phyloP scores from a whole-genome alignment of 495 filamentous ascomycete species.

The Tuber umbilicatum region DNA sequence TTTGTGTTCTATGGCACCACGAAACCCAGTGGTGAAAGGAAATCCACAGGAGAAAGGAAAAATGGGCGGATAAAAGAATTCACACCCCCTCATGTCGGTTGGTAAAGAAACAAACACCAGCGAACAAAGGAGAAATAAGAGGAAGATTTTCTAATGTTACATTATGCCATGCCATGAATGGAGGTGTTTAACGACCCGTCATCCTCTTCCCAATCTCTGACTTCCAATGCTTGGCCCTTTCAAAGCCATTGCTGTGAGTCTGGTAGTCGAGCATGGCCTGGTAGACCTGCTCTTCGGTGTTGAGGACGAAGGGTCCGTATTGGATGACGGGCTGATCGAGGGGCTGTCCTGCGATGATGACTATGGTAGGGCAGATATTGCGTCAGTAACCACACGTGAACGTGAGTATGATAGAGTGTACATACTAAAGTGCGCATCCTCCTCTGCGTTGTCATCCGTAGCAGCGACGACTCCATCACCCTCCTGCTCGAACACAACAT shows the following conservation, averaged over 20 bases:
- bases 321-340: conserved; percentile 90
- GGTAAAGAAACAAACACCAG: background rate
- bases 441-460: conserved; percentile 62
- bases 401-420: background rate
- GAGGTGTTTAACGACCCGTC: conserved; percentile 24
- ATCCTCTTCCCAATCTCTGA: conserved; percentile 93
- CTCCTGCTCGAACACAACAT: conserved; percentile 76
- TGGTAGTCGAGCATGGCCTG: conserved; percentile 88
- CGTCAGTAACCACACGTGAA: conserved; percentile 8
- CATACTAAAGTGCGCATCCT: conserved; percentile 58
- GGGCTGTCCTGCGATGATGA: conserved; percentile 77
- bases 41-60: background rate
- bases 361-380: conserved; percentile 25
- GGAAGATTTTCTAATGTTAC: background rate
- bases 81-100: background rate
- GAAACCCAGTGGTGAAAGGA: background rate
- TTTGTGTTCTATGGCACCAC: background rate
- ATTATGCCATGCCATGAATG: background rate
- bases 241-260: conserved; percentile 79
- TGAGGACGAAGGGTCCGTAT: conserved; percentile 93
- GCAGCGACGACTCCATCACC: conserved; percentile 67
- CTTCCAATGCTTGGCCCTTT: conserved; percentile 72
- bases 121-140: background rate
- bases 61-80: background rate
- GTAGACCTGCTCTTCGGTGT: conserved; percentile 73